Evolutionary conservation across 768 basidiomycete species (phyloP), one percentile per base, ranked within the genome.

Genomic region (Hebeloma cylindrosporum): DNA sequence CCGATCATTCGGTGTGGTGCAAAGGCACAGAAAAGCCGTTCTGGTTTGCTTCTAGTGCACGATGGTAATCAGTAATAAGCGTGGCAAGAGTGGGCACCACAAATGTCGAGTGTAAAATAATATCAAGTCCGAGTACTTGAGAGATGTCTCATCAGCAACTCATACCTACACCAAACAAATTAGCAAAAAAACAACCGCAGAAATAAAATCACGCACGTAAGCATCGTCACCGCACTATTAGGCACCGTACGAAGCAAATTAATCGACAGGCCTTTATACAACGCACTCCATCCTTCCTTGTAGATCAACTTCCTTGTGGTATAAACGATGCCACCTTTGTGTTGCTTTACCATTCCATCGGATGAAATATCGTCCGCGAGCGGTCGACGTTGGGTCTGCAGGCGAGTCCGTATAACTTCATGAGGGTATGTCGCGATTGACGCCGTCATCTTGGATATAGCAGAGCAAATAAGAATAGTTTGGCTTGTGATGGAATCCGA

Each of bases 341-440:
- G 75, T 23, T 66, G 58, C 58, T 73, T 78, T 57, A 82, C 55
- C 78, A 82, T 79, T 18, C 80, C 79, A 40, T 81, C 78, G 10
- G 80, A 81, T 3, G 78, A 78, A 53, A 77, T 57, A 51, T 76
- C 76, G 53, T 76, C 76, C 32, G 76, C 71, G 36, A 88, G 70
- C 33, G 81, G 85, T 40, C 80, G 78, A 46, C 79, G 75, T 55
- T 85, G 81, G 3, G 95, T 94, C 66, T 99, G 96, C 36, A 98
- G 68, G 4, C 95, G 82, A n/a, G 96, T 98, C n/a, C 96, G 88
- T 26, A 99, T 77, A 32, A 99, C 96, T 66, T 99, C 96, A 67
- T 99, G 96, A 1, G 96, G 96, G 63, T 99, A 99, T 25, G 96
- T 98, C 27, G 86, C 88, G 14, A 97, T 70, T 13, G 93, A 93